Evolutionary conservation across 2,329 filamentous ascomycete species (phyloP), one percentile per base, ranked within the genome.

Genomic region (Beauveria varroae): DNA sequence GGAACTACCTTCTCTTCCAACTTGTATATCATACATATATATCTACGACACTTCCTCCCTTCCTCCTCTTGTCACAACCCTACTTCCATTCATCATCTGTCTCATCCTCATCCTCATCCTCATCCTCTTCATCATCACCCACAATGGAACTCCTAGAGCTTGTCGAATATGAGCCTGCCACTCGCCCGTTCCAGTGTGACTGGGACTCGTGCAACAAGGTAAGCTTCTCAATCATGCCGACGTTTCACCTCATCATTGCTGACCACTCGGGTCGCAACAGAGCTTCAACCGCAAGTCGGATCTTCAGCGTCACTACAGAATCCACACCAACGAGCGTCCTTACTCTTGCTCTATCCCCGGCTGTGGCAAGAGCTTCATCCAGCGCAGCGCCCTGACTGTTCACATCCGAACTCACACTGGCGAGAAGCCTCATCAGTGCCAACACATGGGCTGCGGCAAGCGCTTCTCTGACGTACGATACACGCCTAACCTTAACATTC

Each of bases 241-340:
- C 41, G n/a, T 20, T 34, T 30, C 44, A 9, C 20, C 18, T 56
- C n/a, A 56, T 64, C 60, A 44, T 44, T 22, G 34, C 62, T 22
- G 41, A 22, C 18, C 24, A 52, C 22, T 43, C 28, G 50, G 34
- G 18, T 14, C n/a, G 68, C 34, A 67, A 30, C 66, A 89, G 86
- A 86, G 84, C 74, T 89, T 89, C 77, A 88, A 88, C 73, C 80
- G 86, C 68, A 89, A 89, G 72, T 89, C 86, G 20, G 86, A 89
- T 67, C 75, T 89, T 63, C 85, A 88, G 68, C 80, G 86, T 69
- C 86, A 89, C 69, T 87, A 87, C 69, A 81, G 86, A 64, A 89
- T 89, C 68, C 86, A 89, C 73, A 89, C 86, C 59, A 88, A 88
- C 69, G 86, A 89, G 72, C 78, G 86, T 22, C 86, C 86, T 10